These are phyloP conservation scores for Haplosporangium sp. DNA, from an alignment of 371 early-diverging fungal species.

Conservation along the genomic window DNA sequence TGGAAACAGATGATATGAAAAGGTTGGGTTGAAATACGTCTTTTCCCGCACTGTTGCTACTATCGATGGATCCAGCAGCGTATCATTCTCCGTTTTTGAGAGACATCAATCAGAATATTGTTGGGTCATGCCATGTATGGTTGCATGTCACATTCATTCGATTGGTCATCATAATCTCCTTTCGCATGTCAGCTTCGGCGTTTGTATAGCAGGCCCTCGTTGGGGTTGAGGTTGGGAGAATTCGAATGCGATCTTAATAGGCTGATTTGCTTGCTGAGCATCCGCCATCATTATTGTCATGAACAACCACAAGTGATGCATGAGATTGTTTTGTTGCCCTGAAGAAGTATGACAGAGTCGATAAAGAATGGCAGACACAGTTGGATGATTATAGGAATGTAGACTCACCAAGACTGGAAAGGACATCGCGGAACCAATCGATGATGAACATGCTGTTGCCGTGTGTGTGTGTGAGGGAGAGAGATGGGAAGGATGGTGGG, in stretches of 20 bases:
- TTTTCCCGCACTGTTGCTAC: no score
- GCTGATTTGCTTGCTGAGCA: no score
- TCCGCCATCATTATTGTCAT: no score
- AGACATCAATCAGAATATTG: not conserved
- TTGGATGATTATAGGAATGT: not conserved
- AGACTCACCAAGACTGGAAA: constrained; percentile 81
- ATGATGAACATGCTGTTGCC: constrained; percentile 82
- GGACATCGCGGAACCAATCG: constrained; percentile 94
- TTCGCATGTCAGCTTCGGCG: not conserved
- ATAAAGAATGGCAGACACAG: not conserved
- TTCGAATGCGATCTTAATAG: no score
- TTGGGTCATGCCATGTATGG: not conserved
- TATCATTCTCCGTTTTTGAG: not conserved
- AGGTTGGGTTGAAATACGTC: no score
- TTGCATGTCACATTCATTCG: constrained; percentile 3
- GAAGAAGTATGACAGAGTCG: not conserved
- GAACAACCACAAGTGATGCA: no score
- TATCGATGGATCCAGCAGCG: no score
- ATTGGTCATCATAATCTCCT: constrained; percentile 18
- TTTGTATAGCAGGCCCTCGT: not conserved
- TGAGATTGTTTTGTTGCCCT: not conserved
- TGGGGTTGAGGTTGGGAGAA: not conserved
- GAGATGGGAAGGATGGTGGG: constrained; percentile 1
- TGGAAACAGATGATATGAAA: no score
- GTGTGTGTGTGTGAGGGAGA: not conserved